Evolutionary conservation across 805 yeast genomes (phyloP), one percentile per base, ranked within the genome.

Genomic region (Peterozyma toletana): DNA sequence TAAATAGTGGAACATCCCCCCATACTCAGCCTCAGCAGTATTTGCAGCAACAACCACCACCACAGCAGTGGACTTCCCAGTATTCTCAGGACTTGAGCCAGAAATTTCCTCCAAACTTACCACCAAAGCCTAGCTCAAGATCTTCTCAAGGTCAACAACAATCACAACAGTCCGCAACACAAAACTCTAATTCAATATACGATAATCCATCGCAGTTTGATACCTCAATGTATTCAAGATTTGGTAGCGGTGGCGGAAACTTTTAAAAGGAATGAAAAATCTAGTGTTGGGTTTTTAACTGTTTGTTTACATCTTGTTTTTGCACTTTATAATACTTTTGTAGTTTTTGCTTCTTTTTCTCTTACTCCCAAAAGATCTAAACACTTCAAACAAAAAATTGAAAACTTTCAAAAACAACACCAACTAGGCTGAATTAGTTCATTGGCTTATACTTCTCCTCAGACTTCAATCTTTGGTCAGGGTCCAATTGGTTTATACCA

Each of bases 401-500:
- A 21, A 21, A 21, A 7, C 27, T 21, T 21, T 21, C 27, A 21
- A 21, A 21, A 21, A 21, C 4, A 21, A 21, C 27, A 21, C 27
- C 27, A 21, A 21, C 7, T 7, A 21, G 27, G 7, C 27, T 5
- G 7, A 21, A 21, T 21, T 7, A 21, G 27, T 21, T 21, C 27
- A 21, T 7, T 4, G 27, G 27, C 42, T 77, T 78, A 56, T 86
- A 86, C 60, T 85, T 85, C 49, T 86, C 95, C 43, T 74, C 73
- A 3, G 80, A 68, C 46, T 77, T 78, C 35, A 64, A 58, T 42
- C 75, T 69, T 48, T 80, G 78, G 17, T 70, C 69, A 1, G 89
- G 83, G 57, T 87, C 91, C 31, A 90, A 63, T 48, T 83, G 84
- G 57, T 88, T 89, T 35, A 88, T 80, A 7, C 90, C 71, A 1